A percentile compares a stretch with the other conserved stretches of the same genome.
Evolutionary conservation across 306 rosid species (phyloP).

Genomic region (Coriaria nepalensis): DNA sequence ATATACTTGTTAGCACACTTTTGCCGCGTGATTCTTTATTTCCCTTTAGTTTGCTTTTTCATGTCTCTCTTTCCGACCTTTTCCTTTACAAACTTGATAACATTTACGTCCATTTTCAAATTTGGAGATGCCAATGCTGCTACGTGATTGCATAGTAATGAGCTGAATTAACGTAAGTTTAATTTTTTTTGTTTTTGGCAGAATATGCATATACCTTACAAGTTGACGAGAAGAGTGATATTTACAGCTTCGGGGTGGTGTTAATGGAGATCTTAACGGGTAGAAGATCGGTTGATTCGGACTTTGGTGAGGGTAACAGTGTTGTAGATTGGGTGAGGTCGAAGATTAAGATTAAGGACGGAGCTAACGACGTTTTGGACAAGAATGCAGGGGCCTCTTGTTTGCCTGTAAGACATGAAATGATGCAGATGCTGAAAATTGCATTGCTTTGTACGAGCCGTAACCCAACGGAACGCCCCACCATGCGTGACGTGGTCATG

Average conservation of each 20-base stretch:
- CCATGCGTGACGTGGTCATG: slow-evolving; percentile 82
- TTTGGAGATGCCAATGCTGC: too few relatives aligned
- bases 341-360: slow-evolving; percentile 46
- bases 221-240: slow-evolving; percentile 93
- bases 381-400: slow-evolving; percentile 63
- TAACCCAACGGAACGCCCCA: slow-evolving; percentile 67
- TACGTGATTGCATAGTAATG: too few relatives aligned
- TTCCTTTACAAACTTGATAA: too few relatives aligned
- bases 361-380: slow-evolving; percentile 40
- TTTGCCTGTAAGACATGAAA: slow-evolving; percentile 48
- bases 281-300: slow-evolving; percentile 44
- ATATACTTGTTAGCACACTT: too few relatives aligned
- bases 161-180: neutral
- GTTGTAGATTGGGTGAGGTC: slow-evolving; percentile 75
- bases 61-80: too few relatives aligned
- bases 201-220: slow-evolving; percentile 86
- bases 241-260: slow-evolving; percentile 77
- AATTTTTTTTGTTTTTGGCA: slow-evolving; percentile 15
- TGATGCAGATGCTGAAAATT: slow-evolving; percentile 78
- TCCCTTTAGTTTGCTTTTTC: too few relatives aligned
- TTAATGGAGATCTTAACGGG: slow-evolving; percentile 69
- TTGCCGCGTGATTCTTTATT: too few relatives aligned
- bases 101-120: too few relatives aligned
- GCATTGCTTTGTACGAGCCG: slow-evolving; percentile 81
- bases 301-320: slow-evolving; percentile 84